Conservation (phyloP, 805 yeast species). For the Ogataea philodendri region DNA sequence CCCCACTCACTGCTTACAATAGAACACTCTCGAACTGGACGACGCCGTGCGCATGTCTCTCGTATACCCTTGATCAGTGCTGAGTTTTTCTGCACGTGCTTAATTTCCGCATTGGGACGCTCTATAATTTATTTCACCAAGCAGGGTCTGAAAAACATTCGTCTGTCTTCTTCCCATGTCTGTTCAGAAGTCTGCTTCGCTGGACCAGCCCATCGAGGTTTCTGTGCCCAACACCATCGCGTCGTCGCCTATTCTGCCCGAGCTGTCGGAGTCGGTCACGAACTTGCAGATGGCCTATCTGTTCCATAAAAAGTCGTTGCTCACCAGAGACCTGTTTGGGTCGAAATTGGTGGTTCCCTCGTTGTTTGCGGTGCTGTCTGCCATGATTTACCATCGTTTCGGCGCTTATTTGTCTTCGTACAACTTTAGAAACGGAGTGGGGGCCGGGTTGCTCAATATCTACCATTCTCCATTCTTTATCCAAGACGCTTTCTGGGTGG, state of each 20-base stretch:
- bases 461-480: slow-evolving; percentile 23
- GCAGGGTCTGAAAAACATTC: neutral
- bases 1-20: too few species aligned
- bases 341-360: slow-evolving; percentile 41
- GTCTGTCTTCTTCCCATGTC: slow-evolving; percentile 4
- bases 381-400: slow-evolving; percentile 19
- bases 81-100: slow-evolving; percentile 17
- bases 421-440: slow-evolving; percentile 18
- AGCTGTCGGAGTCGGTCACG: slow-evolving; percentile 55
- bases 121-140: slow-evolving; percentile 6
- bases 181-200: slow-evolving; percentile 48
- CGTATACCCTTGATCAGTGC: neutral
- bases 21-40: too few species aligned
- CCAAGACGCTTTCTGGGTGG: slow-evolving; percentile 31
- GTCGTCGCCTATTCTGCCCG: slow-evolving; percentile 52
- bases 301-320: slow-evolving; percentile 44
- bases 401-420: slow-evolving; percentile 25
- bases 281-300: slow-evolving; percentile 64
- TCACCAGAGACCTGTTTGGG: slow-evolving; percentile 46
- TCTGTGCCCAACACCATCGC: slow-evolving; percentile 52
- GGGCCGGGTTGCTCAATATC: slow-evolving; percentile 17
- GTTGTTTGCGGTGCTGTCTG: slow-evolving; percentile 25
- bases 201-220: slow-evolving; percentile 54
- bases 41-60: too few species aligned
- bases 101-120: slow-evolving; percentile 14